Conservation (phyloP, 495 filamentous ascomycete genomes). For the Aspergillus nidulans region DNA sequence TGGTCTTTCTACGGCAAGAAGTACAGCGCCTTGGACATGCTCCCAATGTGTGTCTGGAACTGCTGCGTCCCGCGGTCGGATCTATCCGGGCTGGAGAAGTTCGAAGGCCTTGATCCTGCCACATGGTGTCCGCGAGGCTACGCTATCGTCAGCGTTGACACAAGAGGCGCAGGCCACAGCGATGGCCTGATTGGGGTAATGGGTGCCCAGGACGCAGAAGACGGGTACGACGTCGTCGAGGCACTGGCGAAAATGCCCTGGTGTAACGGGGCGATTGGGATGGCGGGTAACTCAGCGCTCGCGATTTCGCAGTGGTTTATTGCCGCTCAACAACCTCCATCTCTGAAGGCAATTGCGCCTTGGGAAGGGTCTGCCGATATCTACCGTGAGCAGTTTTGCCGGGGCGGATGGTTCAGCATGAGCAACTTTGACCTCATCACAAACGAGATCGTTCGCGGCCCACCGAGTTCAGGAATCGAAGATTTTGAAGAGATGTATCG, state of each 20-base stretch:
- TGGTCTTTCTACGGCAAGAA: constrained; percentile 39
- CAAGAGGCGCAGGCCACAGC: constrained; percentile 34
- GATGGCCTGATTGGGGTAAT: constrained; percentile 37
- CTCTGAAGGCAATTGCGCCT: constrained; percentile 40
- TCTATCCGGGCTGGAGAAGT: constrained; percentile 30
- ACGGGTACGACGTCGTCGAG: constrained; percentile 43
- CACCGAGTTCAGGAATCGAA: constrained; percentile 20
- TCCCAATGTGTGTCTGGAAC: neutral
- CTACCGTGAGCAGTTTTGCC: constrained; percentile 37
- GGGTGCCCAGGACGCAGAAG: constrained; percentile 42
- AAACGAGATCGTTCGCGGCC: constrained; percentile 24
- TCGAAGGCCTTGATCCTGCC: constrained; percentile 44
- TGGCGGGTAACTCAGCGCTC: constrained; percentile 39
- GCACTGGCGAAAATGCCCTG: constrained; percentile 34
- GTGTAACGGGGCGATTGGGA: constrained; percentile 42
- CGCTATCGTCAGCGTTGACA: constrained; percentile 42
- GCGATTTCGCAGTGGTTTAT: constrained; percentile 42
- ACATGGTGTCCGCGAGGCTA: constrained; percentile 39
- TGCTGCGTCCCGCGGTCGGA: neutral
- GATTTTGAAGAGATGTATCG: constrained; percentile 30
- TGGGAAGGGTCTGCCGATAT: constrained; percentile 45
- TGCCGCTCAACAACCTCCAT: constrained; percentile 34
- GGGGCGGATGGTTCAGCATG: constrained; percentile 30
- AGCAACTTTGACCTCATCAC: constrained; percentile 29
- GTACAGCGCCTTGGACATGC: constrained; percentile 25